Conservation (phyloP, 23 red algal species). For the Gracilariopsis chorda region DNA sequence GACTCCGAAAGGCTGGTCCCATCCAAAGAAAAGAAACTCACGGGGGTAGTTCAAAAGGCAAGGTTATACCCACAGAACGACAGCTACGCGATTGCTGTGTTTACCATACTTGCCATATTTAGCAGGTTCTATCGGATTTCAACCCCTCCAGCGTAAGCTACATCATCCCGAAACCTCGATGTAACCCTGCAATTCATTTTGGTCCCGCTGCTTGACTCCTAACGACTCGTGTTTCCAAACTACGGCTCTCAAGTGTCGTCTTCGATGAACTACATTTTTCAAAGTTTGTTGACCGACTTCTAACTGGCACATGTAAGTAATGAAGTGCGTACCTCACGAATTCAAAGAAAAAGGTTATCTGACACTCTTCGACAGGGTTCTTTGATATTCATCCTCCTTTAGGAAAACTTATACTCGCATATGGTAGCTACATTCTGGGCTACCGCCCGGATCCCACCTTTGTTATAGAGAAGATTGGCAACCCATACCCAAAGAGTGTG, state of each 20-base stretch:
- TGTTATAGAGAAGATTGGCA: constrained; percentile 78
- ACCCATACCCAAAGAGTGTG: constrained; percentile 46
- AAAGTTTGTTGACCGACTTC: constrained; percentile 61
- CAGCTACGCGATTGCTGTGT: background rate
- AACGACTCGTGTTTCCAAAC: too few species aligned
- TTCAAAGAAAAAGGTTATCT: background rate
- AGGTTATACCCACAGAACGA: too few species aligned
- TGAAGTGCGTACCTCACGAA: background rate
- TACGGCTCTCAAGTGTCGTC: constrained; percentile 65
- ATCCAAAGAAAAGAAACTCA: too few species aligned
- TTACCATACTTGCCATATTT: constrained; percentile 13
- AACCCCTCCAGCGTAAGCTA: constrained; percentile 59
- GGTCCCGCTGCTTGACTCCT: too few species aligned
- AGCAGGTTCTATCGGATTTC: constrained; percentile 73
- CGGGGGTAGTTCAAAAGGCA: too few species aligned
- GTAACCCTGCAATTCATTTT: too few species aligned
- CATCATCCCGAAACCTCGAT: too few species aligned
- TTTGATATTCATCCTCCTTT: constrained; percentile 99
- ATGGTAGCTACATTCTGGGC: constrained; percentile 57
- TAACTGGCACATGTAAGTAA: constrained; percentile 68
- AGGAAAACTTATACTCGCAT: constrained; percentile 85
- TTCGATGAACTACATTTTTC: constrained; percentile 75
- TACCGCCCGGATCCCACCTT: constrained; percentile 64
- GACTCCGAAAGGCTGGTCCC: too few species aligned
- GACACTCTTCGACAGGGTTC: constrained; percentile 54